phyloP scores from a whole-genome alignment of 208 protist genomes.

The Leptomonas pyrrhocoris region DNA sequence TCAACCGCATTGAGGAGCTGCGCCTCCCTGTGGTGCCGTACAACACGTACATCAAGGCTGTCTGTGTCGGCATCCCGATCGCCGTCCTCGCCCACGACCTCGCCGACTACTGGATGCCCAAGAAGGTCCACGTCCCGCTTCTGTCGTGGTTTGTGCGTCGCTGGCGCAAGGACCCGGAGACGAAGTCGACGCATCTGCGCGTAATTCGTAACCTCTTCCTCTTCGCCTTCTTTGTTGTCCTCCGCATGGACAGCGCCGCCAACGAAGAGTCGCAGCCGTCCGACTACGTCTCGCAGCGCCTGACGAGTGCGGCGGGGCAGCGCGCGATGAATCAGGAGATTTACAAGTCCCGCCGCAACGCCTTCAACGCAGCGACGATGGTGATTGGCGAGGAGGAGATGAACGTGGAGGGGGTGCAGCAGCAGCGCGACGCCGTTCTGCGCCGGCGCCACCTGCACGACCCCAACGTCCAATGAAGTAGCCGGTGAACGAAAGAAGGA shows the following conservation, averaged over 20 bases:
- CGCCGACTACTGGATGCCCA: slow-evolving; percentile 78
- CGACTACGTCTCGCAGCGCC: slow-evolving; percentile 75
- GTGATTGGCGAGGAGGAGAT: slow-evolving; percentile 80
- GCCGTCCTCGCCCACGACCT: slow-evolving; percentile 83
- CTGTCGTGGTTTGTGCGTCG: slow-evolving; percentile 78
- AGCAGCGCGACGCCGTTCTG: slow-evolving; percentile 84
- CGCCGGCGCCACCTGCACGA: slow-evolving; percentile 83
- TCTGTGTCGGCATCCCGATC: slow-evolving; percentile 72
- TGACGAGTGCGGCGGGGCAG: slow-evolving; percentile 54
- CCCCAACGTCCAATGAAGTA: slow-evolving; percentile 44
- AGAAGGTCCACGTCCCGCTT: slow-evolving; percentile 50
- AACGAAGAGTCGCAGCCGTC: slow-evolving; percentile 53
- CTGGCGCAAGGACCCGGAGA: slow-evolving; percentile 69
- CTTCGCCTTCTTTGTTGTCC: slow-evolving; percentile 70
- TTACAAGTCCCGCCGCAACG: slow-evolving; percentile 50
- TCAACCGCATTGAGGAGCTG: slow-evolving; percentile 70
- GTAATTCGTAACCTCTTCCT: slow-evolving; percentile 70
- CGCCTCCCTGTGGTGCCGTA: slow-evolving; percentile 60
- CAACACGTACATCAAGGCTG: slow-evolving; percentile 59
- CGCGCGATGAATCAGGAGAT: slow-evolving; percentile 68
- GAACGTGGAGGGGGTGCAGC: slow-evolving; percentile 70
- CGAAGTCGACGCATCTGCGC: slow-evolving; percentile 54
- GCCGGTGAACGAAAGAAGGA: neutral
- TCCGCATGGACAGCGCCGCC: slow-evolving; percentile 47
- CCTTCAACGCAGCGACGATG: slow-evolving; percentile 67